Base-by-base conservation (phyloP, 2,329 filamentous ascomycete species). In the Nemania bipapillata region DNA sequence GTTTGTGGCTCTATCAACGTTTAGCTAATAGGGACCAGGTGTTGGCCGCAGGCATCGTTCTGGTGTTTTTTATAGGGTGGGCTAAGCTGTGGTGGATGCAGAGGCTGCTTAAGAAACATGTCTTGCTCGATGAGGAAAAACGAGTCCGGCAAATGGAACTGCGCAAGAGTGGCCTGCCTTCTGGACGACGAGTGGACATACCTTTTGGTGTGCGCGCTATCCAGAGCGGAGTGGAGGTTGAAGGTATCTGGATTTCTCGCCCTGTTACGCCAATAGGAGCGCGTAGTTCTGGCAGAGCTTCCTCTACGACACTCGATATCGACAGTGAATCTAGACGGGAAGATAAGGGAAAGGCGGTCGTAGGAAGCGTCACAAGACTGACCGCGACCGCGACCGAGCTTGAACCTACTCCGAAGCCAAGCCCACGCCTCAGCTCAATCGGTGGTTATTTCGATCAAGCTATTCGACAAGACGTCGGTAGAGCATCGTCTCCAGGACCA, bases 151-250 rank as follows among this genome's bases (percentile, higher is more conserved):
- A 84, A 70, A 79, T 79, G 65, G 84, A 88, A 74, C 83, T 89
- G 82, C 86, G 80, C 70, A 86, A 80, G 78, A 89, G 83, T 70
- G 88, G 84, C 75, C 83, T 88, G 55, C 77, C 80, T 74, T 68
- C 77, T 6, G 77, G 75, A 30, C 81, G 79, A 70, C 79, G 80
- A 55, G 83, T 87, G 58, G 90, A 92, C 9, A 88, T 96, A 40
- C 94, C 93, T 0, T 97, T 97, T 75, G 94, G 95, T 22, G 88
- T 96, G 61, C 89, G 92, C 73, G 94, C 94, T 6, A 88, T 97
- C 54, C 91, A 97, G 78, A 91, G 88, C 73, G 94, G 94, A 5
- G 84, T 96, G 50, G 88, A 95, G 77, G 88, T 97, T 7, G 92
- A 97, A 71, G 94, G 93, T 3, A 94, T 97, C 58, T 93, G 91